phyloP scores from a whole-genome alignment of 345 rosid species.

The Moricandia moricandioides region DNA sequence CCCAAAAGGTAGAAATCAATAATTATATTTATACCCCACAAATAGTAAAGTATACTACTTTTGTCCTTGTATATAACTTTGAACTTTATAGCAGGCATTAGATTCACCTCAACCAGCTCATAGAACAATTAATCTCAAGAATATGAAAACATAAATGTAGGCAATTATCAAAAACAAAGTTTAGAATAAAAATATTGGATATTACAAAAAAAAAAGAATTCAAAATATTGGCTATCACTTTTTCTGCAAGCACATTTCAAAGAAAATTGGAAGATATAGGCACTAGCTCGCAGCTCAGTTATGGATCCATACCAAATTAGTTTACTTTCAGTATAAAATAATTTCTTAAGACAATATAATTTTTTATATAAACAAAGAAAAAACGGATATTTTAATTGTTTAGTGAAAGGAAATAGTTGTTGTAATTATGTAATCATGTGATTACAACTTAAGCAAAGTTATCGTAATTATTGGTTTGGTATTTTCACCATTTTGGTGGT shows the following conservation, averaged over 20 bases:
- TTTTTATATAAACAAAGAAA: neutral
- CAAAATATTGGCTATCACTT: neutral
- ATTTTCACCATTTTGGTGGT: constrained; percentile 47
- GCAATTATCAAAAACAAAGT: neutral
- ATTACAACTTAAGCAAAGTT: constrained; percentile 30
- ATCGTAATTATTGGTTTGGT: constrained; percentile 41
- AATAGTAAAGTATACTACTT: constrained; percentile 34
- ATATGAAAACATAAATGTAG: neutral
- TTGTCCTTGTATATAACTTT: constrained; percentile 21
- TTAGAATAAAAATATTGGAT: neutral
- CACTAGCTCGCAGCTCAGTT: neutral
- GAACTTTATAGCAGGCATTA: constrained; percentile 34
- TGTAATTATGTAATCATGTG: constrained; percentile 23
- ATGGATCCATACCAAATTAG: neutral
- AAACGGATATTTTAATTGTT: neutral
- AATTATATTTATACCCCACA: constrained; percentile 40
- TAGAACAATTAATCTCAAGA: neutral
- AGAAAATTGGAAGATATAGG: neutral
- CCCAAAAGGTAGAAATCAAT: constrained; percentile 34
- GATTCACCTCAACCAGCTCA: constrained; percentile 34
- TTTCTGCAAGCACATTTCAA: neutral
- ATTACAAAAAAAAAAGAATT: neutral
- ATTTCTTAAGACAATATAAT: neutral
- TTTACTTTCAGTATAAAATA: neutral
- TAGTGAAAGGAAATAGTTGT: neutral